Percentiles rank a stretch among this genome's conserved stretches.
phyloP scores from a whole-genome alignment of 345 rosid species.

The Linum tenue region DNA sequence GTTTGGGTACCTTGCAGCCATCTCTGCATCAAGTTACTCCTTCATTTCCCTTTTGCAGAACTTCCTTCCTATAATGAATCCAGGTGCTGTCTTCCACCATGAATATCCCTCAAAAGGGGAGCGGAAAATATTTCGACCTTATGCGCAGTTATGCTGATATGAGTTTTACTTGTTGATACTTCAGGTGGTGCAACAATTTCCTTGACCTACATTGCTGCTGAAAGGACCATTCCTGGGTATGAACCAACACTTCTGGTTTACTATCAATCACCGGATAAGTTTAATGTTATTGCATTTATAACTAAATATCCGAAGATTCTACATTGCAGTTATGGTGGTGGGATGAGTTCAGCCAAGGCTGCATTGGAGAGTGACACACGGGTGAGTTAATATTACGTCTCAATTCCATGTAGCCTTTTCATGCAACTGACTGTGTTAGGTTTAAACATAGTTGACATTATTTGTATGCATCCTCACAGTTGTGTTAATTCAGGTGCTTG shows the following conservation, averaged over 20 bases:
- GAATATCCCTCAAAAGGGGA: no score
- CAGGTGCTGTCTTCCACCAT: neutral
- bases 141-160: neutral
- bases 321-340: slow-evolving; percentile 6
- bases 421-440: neutral
- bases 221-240: slow-evolving; percentile 10
- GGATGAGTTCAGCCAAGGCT: slow-evolving; percentile 12
- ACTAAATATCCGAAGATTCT: neutral
- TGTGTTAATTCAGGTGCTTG: slow-evolving; percentile 3
- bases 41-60: slow-evolving; percentile 3
- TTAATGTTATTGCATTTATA: neutral
- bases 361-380: slow-evolving; percentile 10
- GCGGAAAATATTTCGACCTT: no score
- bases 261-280: neutral
- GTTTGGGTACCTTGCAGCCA: slow-evolving; percentile 7
- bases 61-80: slow-evolving; percentile 11
- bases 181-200: slow-evolving; percentile 6
- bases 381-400: neutral
- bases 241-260: neutral
- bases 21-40: slow-evolving; percentile 12
- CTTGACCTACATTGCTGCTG: slow-evolving; percentile 10
- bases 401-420: neutral
- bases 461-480: neutral
- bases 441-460: neutral
- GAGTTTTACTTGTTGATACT: neutral